A percentile compares a stretch with the other conserved stretches of the same genome.
phyloP scores from a whole-genome alignment of 768 basidiomycete genomes.

The Suillus hirtellus region DNA sequence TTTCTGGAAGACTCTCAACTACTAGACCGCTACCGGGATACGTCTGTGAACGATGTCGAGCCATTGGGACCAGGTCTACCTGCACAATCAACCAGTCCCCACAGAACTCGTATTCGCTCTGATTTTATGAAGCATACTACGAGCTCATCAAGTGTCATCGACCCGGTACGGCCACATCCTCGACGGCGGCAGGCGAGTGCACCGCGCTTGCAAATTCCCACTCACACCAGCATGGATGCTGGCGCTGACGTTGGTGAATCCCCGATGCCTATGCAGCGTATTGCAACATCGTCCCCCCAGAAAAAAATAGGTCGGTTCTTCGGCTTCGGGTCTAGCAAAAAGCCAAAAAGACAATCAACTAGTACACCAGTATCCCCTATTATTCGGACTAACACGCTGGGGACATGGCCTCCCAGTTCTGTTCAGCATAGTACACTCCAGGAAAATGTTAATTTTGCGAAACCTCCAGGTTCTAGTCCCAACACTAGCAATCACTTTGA shows the following conservation, averaged over 20 bases:
- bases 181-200: constrained; percentile 35
- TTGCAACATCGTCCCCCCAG: constrained; percentile 17
- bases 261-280: constrained; percentile 38
- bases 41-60: not conserved
- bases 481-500: constrained; percentile 47
- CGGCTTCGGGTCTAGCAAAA: constrained; percentile 29
- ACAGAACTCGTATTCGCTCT: constrained; percentile 39
- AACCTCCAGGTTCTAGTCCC: not conserved
- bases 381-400: constrained; percentile 13
- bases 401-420: constrained; percentile 20
- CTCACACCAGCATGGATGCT: constrained; percentile 46
- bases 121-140: constrained; percentile 41
- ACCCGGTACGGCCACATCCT: constrained; percentile 30
- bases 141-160: constrained; percentile 39
- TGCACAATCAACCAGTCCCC: constrained; percentile 11
- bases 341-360: constrained; percentile 7
- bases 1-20: constrained; percentile 31
- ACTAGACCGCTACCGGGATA: constrained; percentile 30
- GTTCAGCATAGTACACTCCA: not conserved
- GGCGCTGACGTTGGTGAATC: constrained; percentile 68
- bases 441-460: not conserved
- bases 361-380: constrained; percentile 9
- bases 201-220: constrained; percentile 35
- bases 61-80: constrained; percentile 4
- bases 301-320: constrained; percentile 48